phyloP scores from a whole-genome alignment of 768 basidiomycete species.

The Chalciporus chontae region DNA sequence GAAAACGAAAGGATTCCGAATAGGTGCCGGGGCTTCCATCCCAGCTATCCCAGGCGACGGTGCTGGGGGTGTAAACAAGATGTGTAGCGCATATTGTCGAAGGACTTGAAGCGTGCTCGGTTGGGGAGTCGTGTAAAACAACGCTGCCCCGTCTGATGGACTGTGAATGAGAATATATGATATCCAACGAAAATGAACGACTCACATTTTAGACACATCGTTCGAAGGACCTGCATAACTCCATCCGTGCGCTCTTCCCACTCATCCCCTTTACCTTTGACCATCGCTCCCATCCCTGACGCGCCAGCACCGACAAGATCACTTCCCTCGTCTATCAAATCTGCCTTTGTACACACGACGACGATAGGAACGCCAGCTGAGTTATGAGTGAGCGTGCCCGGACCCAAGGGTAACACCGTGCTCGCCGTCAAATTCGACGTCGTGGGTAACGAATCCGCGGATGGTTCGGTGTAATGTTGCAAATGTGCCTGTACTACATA shows the following conservation, averaged over 20 bases:
- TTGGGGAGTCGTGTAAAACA: slow-evolving; percentile 88
- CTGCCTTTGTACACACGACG: slow-evolving; percentile 90
- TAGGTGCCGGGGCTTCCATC: slow-evolving; percentile 42
- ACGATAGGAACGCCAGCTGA: slow-evolving; percentile 80
- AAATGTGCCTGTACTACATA: slow-evolving; percentile 77
- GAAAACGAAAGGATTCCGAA: slow-evolving; percentile 84
- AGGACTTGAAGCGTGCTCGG: slow-evolving; percentile 73
- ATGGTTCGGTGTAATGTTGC: slow-evolving; percentile 87
- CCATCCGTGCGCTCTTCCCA: slow-evolving; percentile 97
- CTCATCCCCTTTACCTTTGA: slow-evolving; percentile 86
- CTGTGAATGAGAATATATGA: slow-evolving; percentile 4
- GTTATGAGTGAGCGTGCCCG: slow-evolving; percentile 86
- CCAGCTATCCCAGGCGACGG: slow-evolving; percentile 42
- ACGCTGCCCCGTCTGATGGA: slow-evolving; percentile 75
- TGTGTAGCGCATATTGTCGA: slow-evolving; percentile 76
- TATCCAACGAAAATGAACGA: slow-evolving; percentile 8
- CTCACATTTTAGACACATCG: slow-evolving; percentile 90
- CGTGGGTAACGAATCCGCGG: slow-evolving; percentile 58
- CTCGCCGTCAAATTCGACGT: slow-evolving; percentile 55
- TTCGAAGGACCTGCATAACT: slow-evolving; percentile 91
- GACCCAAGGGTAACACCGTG: slow-evolving; percentile 78
- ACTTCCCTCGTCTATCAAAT: slow-evolving; percentile 81
- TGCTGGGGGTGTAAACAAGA: slow-evolving; percentile 60
- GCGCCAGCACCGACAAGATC: slow-evolving; percentile 67
- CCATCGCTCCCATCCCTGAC: slow-evolving; percentile 85